Evolutionary conservation across 768 basidiomycete genomes (phyloP), one percentile per base, ranked within the genome.

Genomic region (Pisolithus marmoratus): DNA sequence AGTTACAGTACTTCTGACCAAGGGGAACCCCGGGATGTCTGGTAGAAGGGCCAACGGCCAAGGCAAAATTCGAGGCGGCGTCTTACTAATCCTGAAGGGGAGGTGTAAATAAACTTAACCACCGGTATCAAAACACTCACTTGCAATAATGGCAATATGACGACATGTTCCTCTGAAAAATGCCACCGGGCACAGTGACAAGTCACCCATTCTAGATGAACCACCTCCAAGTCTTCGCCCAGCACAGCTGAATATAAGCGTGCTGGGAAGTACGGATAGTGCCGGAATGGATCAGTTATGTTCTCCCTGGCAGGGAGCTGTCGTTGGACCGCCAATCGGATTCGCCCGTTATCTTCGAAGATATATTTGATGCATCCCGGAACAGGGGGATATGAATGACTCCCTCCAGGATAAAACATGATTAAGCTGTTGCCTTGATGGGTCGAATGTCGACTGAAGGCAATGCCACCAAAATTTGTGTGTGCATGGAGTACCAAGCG

Each of bases 301-400:
- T 22, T n/a, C 20, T 3, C 40, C 9, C 40, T 11, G 5, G 40
- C 40, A 19, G 31, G 47, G 0, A 7, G 15, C 15, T 59, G 53
- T 15, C 42, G 7, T 44, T 58, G 53, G 2, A 54, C 54, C n/a
- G n/a, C n/a, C n/a, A 56, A 49, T 4, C 36, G 3, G 0, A 56
- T 27, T 0, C 29, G 27, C 2, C 36, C 31, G 0, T 41, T 20
- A 2, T 26, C 19, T 3, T 27, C 26, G 24, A 48, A 59, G 1
- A 61, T 61, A 12, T 61, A 59, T 24, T 60, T 55, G 45, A 61
- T 57, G 23, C 42, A 37, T 0, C 50, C 50, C 0, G 60, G 60
- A 9, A 61, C 34, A 22, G 58, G 58, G 0, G 22, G 8, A 1
- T 2, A 52, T 1, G 8, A 41, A 2, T 7, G 2, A 9, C 38